Base-by-base conservation (phyloP, 768 basidiomycete species). In the Lactifluus rugatus region DNA sequence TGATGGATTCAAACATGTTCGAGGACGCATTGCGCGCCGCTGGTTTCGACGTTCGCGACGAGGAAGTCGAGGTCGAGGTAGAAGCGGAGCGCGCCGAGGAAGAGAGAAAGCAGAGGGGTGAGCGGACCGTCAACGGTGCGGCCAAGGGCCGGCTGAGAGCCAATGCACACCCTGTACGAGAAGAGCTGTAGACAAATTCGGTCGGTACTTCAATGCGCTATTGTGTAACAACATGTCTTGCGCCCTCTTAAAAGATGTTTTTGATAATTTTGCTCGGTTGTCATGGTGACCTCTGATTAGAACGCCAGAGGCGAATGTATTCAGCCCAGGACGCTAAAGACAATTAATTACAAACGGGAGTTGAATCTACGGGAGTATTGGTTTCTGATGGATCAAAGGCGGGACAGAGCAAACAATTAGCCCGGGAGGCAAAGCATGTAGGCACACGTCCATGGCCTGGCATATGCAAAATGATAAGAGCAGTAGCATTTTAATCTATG, bases 11-110 rank as follows among this genome's bases (percentile, higher is more conserved):
- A 14, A 26, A 52, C 37, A 13, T 48, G 49, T 69, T 85, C 46
- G 72, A 74, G 41, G 76, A 81, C 14, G 74, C 76, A 39, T 67
- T 87, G 44, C 78, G 78, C 25, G 78, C 75, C 25, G 81, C 78
- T 19, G 80, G 82, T 3, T 75, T 73, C 62, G 77, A 83, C 60
- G 71, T 80, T 62, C 72, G 71, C 49, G 71, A 70, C 51, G 73
- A 72, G 45, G 68, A 65, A 57, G 51, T 57, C 16, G 60, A 57
- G 19, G 32, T 58, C 52, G 57, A 52, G 62, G 56, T 41, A 14
- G 52, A 48, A 11, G 68, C 69, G 47, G 63, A 70, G 59, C 69
- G 66, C 23, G 61, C 68, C 57, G 58, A 66, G 51, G 65, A 58
- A 11, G 36, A 25, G 16, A 13, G n/a, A 25, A 48, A 32, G 28